Evolutionary conservation across 768 basidiomycete species (phyloP).

Genomic region (Russula ochroleuca): DNA sequence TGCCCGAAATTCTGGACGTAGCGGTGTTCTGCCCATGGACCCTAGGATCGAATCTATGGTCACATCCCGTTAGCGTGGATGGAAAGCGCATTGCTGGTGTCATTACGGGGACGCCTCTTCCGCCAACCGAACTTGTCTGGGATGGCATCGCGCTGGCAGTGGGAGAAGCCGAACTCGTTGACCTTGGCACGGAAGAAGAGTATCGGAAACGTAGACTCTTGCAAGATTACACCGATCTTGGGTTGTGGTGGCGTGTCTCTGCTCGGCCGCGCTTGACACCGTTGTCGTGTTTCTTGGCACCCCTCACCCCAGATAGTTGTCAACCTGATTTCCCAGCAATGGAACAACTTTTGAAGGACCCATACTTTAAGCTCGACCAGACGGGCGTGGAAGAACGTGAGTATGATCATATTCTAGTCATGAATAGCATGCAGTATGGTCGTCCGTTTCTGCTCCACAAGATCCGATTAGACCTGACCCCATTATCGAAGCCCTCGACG

Average conservation of each 20-base stretch:
- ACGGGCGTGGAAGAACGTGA: conserved; percentile 45
- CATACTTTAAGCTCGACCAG: conserved; percentile 56
- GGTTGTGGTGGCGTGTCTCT: conserved; percentile 61
- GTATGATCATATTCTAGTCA: conserved; percentile 49
- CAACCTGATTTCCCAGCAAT: conserved; percentile 59
- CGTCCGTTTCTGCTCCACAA: conserved; percentile 51
- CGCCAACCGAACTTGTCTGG: conserved; percentile 42
- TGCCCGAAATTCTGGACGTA: conserved; percentile 57
- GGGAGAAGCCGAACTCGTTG: conserved; percentile 35
- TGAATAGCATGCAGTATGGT: conserved; percentile 53
- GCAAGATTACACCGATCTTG: conserved; percentile 59
- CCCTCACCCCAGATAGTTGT: conserved; percentile 43
- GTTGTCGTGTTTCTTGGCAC: conserved; percentile 62
- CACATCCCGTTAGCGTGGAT: conserved; percentile 57
- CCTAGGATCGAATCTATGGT: conserved; percentile 51
- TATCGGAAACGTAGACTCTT: conserved; percentile 47
- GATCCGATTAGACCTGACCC: conserved; percentile 63
- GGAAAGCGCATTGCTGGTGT: conserved; percentile 53
- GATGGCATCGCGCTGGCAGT: conserved; percentile 39
- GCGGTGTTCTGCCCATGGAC: conserved; percentile 65
- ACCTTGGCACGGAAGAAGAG: conserved; percentile 46
- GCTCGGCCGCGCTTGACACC: conserved; percentile 49
- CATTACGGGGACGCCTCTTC: conserved; percentile 59
- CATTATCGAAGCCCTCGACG: conserved; percentile 50
- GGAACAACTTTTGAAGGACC: conserved; percentile 44